Percentiles rank a stretch among this genome's conserved stretches.
Conservation (phyloP, 106 monocot genomes). For the Platanthera guangdongensis region DNA sequence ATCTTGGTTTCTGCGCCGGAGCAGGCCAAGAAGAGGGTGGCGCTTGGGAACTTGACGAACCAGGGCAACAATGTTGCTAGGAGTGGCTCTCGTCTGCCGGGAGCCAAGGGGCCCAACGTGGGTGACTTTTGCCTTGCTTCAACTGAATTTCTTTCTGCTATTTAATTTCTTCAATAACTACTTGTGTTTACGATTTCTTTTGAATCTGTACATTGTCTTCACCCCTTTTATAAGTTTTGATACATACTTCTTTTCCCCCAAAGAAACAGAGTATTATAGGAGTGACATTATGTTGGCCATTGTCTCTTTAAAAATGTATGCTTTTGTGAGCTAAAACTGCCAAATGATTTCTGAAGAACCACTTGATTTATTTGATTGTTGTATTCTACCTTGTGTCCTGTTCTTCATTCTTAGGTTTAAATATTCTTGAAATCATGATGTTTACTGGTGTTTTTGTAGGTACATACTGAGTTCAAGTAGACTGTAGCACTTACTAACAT, state of each 20-base stretch:
- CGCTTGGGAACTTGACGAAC: constrained; percentile 56
- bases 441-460: not conserved
- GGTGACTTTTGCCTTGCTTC: constrained; percentile 11
- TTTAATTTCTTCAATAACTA: not conserved
- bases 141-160: not conserved
- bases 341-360: not conserved
- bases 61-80: constrained; percentile 14
- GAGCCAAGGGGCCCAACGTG: constrained; percentile 20
- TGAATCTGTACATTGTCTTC: not conserved
- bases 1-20: constrained; percentile 11
- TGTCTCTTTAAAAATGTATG: not conserved
- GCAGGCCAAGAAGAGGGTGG: constrained; percentile 61
- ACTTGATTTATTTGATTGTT: not conserved
- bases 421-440: not conserved
- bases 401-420: not conserved
- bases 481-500: not conserved
- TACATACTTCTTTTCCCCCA: not conserved
- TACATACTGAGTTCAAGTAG: not conserved
- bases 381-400: not conserved
- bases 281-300: not conserved
- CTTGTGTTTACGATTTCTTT: not conserved
- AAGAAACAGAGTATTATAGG: not conserved
- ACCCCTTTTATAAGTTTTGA: not conserved
- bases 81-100: constrained; percentile 1
- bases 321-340: not conserved